phyloP scores from a whole-genome alignment of 805 yeast genomes.

The Metschnikowia proteae region DNA sequence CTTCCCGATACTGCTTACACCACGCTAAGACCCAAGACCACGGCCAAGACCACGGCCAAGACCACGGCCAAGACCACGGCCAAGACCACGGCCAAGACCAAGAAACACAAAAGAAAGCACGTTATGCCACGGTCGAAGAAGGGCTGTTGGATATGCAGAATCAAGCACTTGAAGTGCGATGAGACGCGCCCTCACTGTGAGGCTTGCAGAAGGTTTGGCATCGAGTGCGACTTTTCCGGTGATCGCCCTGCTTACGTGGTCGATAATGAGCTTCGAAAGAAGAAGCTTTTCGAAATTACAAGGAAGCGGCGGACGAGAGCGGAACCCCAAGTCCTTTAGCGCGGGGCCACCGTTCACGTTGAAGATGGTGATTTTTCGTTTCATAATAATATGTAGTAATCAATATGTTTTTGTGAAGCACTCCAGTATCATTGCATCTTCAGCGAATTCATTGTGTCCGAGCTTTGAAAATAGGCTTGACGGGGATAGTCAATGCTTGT shows the following conservation, averaged over 20 bases:
- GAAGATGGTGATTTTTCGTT: neutral
- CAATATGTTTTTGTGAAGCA: neutral
- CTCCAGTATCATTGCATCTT: no score
- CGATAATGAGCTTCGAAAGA: slow-evolving; percentile 30
- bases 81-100: slow-evolving; percentile 15
- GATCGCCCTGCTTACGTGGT: slow-evolving; percentile 39
- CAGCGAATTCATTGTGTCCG: no score
- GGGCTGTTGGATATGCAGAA: slow-evolving; percentile 47
- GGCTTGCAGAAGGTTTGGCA: slow-evolving; percentile 38
- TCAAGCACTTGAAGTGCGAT: slow-evolving; percentile 44
- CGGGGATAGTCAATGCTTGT: neutral
- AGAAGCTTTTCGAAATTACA: slow-evolving; percentile 30
- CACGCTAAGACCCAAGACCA: neutral
- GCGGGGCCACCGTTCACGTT: neutral
- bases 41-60: slow-evolving; percentile 15
- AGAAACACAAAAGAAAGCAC: slow-evolving; percentile 38
- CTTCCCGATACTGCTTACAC: neutral
- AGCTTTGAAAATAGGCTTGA: no score
- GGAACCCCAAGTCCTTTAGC: neutral
- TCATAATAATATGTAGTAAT: slow-evolving; percentile 1
- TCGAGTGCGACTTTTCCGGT: slow-evolving; percentile 38
- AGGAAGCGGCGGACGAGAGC: slow-evolving; percentile 11
- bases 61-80: no score
- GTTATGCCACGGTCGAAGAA: slow-evolving; percentile 38
- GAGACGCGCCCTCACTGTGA: slow-evolving; percentile 37